Evolutionary conservation across 768 basidiomycete species (phyloP), one percentile per base, ranked within the genome.

Genomic region (Mycena belliarum): DNA sequence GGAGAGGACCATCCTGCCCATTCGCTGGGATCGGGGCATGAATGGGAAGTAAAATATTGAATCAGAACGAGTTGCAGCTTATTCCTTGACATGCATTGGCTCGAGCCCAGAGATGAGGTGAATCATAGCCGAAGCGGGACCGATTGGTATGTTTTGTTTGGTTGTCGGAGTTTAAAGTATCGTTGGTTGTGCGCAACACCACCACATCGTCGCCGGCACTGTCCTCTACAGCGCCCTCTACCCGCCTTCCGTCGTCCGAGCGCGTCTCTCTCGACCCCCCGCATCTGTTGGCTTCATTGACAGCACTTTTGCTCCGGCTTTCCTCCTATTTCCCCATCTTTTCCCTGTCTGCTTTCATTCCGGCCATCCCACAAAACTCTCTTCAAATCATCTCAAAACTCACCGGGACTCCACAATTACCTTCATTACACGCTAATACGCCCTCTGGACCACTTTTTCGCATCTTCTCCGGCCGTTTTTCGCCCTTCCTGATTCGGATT

Each of bases 201-300:
- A 23, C 9, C 55, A 41, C 55, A 56, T 47, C 45, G 44, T 47
- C 42, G 3, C 20, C 40, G 40, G 40, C 40, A 41, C 40, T 23
- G 20, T 52, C 38, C 57, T 53, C 44, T 33, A 29, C 53, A 59
- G 33, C 46, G 24, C 18, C 47, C 37, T 40, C 45, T 20, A n/a
- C 37, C 45, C 57, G 50, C 49, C 49, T 16, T 51, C 44, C 43
- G 52, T 32, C 61, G 52, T 41, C 52, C 25, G 37, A 58, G 28
- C 61, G 61, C 61, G 57, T 47, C 48, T 42, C 57, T 15, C n/a
- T 32, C 26, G 57, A 21, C 49, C 12, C 38, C 49, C 41, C 43
- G 51, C 58, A 59, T 55, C 62, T 52, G 62, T 63, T 59, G 62
- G 51, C 62, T 63, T 63, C 55, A 60, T 44, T 63, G 62, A 60